Base-by-base conservation (phyloP, 2,329 filamentous ascomycete genomes). In the Botrytis cinerea region DNA sequence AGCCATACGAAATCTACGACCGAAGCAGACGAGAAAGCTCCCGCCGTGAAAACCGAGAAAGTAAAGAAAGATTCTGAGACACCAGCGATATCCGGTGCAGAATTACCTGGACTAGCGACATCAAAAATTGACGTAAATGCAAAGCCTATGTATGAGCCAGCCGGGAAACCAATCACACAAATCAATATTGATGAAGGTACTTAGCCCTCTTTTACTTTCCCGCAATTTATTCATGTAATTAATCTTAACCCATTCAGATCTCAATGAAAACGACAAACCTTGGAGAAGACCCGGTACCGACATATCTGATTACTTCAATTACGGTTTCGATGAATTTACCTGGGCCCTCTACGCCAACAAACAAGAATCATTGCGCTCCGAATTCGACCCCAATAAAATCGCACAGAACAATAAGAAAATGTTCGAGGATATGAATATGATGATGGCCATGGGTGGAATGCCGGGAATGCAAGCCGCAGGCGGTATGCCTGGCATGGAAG, bases 251-350 rank as follows among this genome's bases (percentile, higher is more conserved):
- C 45, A 18, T 9, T 45, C 75, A 87, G 89, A 92, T 79, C 88
- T 95, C 32, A 87, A 90, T 54, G 91, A 93, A 12, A 93, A 94
- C 79, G 93, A 95, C 76, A 98, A 98, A 82, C 95, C 95, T 28
- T 99, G 96, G 96, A 91, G 96, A 62, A 91, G 95, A 76, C 96
- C 96, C 0, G 96, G 96, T 64, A 95, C 95, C 18, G 96, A 99
- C 80, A 90, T 97, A 72, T 96, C 93, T 74, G 96, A 99, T 82
- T 98, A 97, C 84, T 98, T 98, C 88, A 98, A 98, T 85, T 98
- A 98, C 83, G 95, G 95, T 74, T 98, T 98, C 81, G 95, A 98
- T 83, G 95, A 98, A 83, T 98, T 98, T 83, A 97, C 95, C 1
- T 99, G 96, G 96, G 93, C 95, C 9, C 89, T 95, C 71, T 99